A percentile compares a stretch with the other conserved stretches of the same genome.
Evolutionary conservation across 139 green algal species (phyloP).

Genomic region (Astrephomene gubernaculifera): DNA sequence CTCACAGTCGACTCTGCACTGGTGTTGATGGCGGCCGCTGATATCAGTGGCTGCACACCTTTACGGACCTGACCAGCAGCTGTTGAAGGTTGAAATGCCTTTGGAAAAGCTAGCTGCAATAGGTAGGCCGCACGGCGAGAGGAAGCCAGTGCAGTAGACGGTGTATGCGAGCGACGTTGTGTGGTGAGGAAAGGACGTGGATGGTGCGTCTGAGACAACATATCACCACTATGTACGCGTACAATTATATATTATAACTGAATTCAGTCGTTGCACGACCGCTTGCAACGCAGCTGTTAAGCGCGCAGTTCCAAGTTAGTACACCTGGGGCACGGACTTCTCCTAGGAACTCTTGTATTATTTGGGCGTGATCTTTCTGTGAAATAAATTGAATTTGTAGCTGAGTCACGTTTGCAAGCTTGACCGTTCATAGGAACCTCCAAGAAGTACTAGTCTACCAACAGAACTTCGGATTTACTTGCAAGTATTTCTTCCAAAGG

Average conservation of each 20-base stretch:
- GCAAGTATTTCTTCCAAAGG: too few relatives aligned
- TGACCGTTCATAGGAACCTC: too few relatives aligned
- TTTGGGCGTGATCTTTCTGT: background rate
- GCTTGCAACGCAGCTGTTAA: background rate
- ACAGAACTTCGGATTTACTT: too few relatives aligned
- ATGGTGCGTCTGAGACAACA: slow-evolving; percentile 30
- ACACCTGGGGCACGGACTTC: background rate
- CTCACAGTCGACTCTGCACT: background rate
- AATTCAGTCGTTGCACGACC: background rate
- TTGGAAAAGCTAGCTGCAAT: background rate
- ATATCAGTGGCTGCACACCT: background rate
- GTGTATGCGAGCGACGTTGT: background rate
- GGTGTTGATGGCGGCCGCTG: background rate
- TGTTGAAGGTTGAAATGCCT: background rate
- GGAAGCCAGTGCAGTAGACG: background rate
- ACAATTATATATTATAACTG: slow-evolving; percentile 14
- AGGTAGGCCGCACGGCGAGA: slow-evolving; percentile 10
- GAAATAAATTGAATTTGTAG: background rate
- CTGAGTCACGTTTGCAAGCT: background rate
- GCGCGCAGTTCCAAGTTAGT: background rate
- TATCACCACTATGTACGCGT: background rate
- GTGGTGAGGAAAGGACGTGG: slow-evolving; percentile 21
- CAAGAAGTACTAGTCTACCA: too few relatives aligned
- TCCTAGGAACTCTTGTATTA: background rate
- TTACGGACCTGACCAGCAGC: background rate